Evolutionary conservation across 331 rosid species (phyloP).

Genomic region (Pyracantha coccinea): DNA sequence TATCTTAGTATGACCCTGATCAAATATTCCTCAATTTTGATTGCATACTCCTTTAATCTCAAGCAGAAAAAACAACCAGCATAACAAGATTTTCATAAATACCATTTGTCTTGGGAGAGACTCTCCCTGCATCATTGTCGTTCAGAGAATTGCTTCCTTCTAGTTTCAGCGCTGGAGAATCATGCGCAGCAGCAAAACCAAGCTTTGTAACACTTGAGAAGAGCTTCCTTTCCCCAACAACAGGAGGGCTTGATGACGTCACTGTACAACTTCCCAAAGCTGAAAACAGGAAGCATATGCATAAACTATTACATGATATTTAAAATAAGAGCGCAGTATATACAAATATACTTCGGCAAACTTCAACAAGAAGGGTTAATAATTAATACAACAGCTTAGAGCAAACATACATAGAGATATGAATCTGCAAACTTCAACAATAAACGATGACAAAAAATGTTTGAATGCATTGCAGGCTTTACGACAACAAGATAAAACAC

Average conservation of each 20-base stretch:
- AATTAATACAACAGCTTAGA: not conserved
- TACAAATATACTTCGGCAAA: not conserved
- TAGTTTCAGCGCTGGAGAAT: conserved; percentile 66
- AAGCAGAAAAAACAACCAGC: not conserved
- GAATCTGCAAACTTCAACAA: too few relatives aligned
- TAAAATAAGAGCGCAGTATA: not conserved
- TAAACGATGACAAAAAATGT: too few relatives aligned
- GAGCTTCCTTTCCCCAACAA: conserved; percentile 61
- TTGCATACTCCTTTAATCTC: not conserved
- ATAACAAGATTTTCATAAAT: conserved; percentile 8
- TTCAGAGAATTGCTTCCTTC: conserved; percentile 44
- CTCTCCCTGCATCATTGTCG: conserved; percentile 13
- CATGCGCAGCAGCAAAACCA: conserved; percentile 92
- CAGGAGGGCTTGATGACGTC: conserved; percentile 61
- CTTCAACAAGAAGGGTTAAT: not conserved
- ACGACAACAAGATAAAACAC: not conserved
- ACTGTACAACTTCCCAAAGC: conserved; percentile 71
- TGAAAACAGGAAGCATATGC: conserved; percentile 17
- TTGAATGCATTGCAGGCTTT: not conserved
- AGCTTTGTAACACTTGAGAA: conserved; percentile 82
- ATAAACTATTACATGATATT: not conserved
- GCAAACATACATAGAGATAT: not conserved
- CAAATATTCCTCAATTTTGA: not conserved
- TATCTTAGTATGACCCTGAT: not conserved
- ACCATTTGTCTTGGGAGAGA: conserved; percentile 44